Evolutionary conservation across 345 rosid species (phyloP).

Genomic region (Syzygium aromaticum): DNA sequence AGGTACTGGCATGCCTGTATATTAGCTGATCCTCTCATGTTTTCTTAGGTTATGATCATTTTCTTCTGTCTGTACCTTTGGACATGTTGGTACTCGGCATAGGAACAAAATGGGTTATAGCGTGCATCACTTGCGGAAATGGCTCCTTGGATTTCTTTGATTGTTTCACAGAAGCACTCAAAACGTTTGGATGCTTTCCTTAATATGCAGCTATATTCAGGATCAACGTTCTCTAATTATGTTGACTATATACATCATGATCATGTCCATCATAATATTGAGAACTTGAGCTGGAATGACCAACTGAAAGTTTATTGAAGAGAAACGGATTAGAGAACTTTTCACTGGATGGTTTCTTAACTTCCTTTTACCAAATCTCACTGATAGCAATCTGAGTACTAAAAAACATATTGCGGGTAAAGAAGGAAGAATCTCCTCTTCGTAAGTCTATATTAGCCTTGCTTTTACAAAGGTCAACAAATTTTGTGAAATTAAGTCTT

Average conservation of each 20-base stretch:
- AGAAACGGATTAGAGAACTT: not conserved
- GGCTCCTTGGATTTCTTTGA: not conserved
- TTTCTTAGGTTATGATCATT: not conserved
- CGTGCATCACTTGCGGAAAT: not conserved
- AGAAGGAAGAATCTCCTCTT: not conserved
- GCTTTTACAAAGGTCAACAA: not conserved
- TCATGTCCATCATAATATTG: not conserved
- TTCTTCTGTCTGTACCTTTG: not conserved
- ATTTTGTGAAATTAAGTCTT: not conserved
- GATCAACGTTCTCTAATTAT: not conserved
- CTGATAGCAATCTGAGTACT: not conserved
- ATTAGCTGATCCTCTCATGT: not conserved
- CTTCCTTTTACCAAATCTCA: not conserved
- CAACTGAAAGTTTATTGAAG: not conserved
- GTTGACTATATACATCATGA: not conserved
- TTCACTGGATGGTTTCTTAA: not conserved
- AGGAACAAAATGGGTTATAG: not conserved
- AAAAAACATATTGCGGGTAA: not conserved
- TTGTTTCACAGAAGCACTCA: not conserved
- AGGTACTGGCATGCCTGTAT: constrained; percentile 31
- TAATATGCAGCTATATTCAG: not conserved
- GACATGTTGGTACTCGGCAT: not conserved
- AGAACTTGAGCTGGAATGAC: not conserved
- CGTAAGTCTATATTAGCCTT: not conserved
- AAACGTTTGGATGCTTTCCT: not conserved